Conservation (phyloP, 352 stramenopile genomes). For the Phytophthora agathidicida region DNA sequence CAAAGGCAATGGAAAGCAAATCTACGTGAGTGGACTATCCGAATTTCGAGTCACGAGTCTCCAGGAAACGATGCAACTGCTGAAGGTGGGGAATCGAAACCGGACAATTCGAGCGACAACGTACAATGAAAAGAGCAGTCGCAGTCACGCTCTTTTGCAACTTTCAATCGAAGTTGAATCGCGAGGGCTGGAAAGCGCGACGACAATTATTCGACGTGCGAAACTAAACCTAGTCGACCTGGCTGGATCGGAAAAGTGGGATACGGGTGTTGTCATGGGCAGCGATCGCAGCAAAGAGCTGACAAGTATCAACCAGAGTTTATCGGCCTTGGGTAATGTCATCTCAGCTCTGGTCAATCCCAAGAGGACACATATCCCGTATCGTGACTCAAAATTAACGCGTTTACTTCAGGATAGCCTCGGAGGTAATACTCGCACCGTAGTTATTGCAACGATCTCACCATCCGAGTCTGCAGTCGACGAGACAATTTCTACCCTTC, state of each 20-base stretch:
- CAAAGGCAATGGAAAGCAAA: constrained; percentile 80
- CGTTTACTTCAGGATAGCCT: constrained; percentile 89
- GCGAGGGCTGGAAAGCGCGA: constrained; percentile 61
- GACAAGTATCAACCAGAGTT: constrained; percentile 92
- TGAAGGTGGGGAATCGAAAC: constrained; percentile 81
- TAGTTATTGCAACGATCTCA: constrained; percentile 90
- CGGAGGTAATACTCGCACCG: constrained; percentile 89
- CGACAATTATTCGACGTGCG: constrained; percentile 76
- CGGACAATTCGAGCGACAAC: constrained; percentile 89
- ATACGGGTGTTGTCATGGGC: constrained; percentile 68
- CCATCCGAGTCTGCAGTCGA: constrained; percentile 79
- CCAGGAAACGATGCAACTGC: constrained; percentile 79
- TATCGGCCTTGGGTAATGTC: constrained; percentile 91
- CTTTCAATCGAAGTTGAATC: constrained; percentile 84
- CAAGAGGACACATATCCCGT: constrained; percentile 91
- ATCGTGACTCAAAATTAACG: constrained; percentile 97
- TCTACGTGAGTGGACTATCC: constrained; percentile 91
- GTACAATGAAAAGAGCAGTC: constrained; percentile 88
- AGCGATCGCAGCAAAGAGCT: constrained; percentile 84
- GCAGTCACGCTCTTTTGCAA: constrained; percentile 88
- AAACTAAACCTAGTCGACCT: constrained; percentile 94
- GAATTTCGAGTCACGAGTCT: constrained; percentile 88
- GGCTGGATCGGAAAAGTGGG: constrained; percentile 93
- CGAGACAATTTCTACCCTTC: constrained; percentile 91
- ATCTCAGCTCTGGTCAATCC: constrained; percentile 84